Percentiles rank a stretch among this genome's conserved stretches.
phyloP scores from a whole-genome alignment of 148 eudicot species.

The Chenopodium formosanum region DNA sequence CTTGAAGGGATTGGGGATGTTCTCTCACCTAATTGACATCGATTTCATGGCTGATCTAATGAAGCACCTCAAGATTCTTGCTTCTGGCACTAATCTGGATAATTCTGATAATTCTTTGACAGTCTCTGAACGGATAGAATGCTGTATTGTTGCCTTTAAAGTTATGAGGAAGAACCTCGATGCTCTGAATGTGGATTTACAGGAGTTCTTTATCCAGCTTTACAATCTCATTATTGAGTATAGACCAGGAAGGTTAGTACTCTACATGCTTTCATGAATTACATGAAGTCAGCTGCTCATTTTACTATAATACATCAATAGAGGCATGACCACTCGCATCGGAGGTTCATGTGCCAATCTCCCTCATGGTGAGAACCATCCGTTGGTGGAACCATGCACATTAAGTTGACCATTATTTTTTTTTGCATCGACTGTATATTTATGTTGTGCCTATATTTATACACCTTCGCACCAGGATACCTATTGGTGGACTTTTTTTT shows the following conservation, averaged over 20 bases:
- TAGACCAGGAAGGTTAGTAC: conserved; percentile 80
- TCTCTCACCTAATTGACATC: conserved; percentile 80
- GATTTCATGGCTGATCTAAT: conserved; percentile 93
- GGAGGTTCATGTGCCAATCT: background rate
- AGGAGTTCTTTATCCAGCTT: conserved; percentile 83
- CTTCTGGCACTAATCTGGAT: conserved; percentile 44
- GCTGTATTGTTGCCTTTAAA: conserved; percentile 95
- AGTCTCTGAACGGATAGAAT: conserved; percentile 76
- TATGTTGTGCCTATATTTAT: background rate
- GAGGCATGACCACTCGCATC: background rate
- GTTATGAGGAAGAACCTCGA: conserved; percentile 95
- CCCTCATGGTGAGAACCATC: background rate
- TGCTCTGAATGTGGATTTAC: conserved; percentile 89
- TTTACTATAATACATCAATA: background rate
- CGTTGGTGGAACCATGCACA: background rate
- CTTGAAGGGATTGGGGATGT: conserved; percentile 86
- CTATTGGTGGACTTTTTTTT: background rate
- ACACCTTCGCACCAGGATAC: background rate
- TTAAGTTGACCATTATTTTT: background rate
- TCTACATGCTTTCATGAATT: background rate
- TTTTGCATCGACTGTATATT: background rate
- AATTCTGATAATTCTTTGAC: conserved; percentile 48
- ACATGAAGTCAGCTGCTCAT: background rate
- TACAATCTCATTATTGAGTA: conserved; percentile 80
- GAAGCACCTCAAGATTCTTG: conserved; percentile 84